phyloP scores from a whole-genome alignment of 2,329 filamentous ascomycete genomes.

The Colletotrichum sp. region DNA sequence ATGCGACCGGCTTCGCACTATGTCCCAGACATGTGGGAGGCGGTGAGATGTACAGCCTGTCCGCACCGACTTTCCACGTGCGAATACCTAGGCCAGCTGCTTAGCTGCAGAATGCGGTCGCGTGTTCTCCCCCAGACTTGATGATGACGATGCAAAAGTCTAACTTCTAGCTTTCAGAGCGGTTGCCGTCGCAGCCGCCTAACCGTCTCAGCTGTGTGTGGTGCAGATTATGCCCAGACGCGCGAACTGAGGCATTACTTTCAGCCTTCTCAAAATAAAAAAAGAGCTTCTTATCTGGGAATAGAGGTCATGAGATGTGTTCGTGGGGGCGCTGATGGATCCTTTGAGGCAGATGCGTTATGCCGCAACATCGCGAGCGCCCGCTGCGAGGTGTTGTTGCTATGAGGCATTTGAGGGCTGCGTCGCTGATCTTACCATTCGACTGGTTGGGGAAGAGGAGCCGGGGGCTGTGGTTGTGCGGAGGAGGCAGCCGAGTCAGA shows the following conservation, averaged over 20 bases:
- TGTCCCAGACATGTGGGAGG: neutral
- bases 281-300: neutral
- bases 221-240: neutral
- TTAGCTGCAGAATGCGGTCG: neutral
- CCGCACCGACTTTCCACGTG: neutral
- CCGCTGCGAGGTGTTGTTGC: neutral
- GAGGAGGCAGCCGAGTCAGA: neutral
- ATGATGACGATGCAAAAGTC: neutral
- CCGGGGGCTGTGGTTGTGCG: neutral
- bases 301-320: neutral
- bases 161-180: neutral
- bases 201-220: neutral
- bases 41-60: neutral
- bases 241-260: neutral
- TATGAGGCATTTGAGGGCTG: slow-evolving; percentile 1
- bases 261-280: neutral
- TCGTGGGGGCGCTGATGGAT: neutral
- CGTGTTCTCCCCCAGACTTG: neutral
- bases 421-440: neutral
- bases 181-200: neutral
- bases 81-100: neutral
- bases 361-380: neutral
- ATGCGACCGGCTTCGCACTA: neutral
- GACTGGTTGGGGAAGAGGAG: neutral
- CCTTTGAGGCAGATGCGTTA: neutral